Evolutionary conservation across 2,329 filamentous ascomycete species (phyloP).

Genomic region (Aspergillus jensenii): DNA sequence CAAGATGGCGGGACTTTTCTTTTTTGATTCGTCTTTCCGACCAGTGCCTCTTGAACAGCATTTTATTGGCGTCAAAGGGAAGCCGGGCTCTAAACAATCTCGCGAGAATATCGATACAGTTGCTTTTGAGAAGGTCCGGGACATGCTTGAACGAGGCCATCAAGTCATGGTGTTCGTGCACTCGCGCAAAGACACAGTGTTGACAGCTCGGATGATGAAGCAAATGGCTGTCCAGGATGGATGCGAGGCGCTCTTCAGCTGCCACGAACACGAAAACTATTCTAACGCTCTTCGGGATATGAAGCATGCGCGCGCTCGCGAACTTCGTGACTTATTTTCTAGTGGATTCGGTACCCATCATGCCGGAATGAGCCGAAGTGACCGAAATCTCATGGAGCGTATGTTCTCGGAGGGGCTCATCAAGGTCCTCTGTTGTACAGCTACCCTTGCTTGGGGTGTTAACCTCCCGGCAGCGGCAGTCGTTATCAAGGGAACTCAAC

Average conservation of each 20-base stretch:
- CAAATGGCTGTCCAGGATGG: constrained; percentile 82
- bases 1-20: constrained; percentile 87
- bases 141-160: constrained; percentile 89
- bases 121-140: constrained; percentile 89
- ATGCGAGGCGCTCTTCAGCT: constrained; percentile 80
- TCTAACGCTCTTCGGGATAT: constrained; percentile 79
- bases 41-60: constrained; percentile 96
- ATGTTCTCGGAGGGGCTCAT: constrained; percentile 90
- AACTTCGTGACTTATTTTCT: constrained; percentile 82
- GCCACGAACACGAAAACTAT: constrained; percentile 73
- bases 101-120: constrained; percentile 85
- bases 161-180: constrained; percentile 99
- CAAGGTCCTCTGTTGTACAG: constrained; percentile 96
- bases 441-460: constrained; percentile 96
- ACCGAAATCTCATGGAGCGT: constrained; percentile 92
- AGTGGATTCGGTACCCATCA: constrained; percentile 96
- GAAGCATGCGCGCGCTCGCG: constrained; percentile 78
- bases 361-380: constrained; percentile 91
- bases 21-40: constrained; percentile 93
- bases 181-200: constrained; percentile 88
- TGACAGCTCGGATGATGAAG: constrained; percentile 80
- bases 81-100: constrained; percentile 74
- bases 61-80: constrained; percentile 91
- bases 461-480: constrained; percentile 96
- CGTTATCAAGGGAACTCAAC: constrained; percentile 95